Evolutionary conservation across 208 protist genomes (phyloP), one percentile per base, ranked within the genome.

Genomic region (Crithidia fasciculata): DNA sequence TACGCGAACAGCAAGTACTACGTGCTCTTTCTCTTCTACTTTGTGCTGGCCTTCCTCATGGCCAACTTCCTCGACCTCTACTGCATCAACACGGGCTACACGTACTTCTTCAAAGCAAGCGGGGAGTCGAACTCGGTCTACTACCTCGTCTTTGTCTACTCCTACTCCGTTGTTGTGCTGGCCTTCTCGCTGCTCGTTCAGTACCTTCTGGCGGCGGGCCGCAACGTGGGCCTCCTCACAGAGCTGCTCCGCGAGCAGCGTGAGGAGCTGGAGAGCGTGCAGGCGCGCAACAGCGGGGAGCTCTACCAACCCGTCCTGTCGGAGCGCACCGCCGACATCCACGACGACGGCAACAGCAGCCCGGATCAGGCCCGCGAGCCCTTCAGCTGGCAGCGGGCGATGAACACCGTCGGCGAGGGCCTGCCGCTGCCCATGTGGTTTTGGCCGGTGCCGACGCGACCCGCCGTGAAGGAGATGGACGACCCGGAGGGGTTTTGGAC

Each of bases 1-100:
- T 69, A 76, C 28, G 80, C 86, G 10, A 98, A 97, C 76, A 72
- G 79, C 45, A 96, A 95, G 75, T 87, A 74, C 58, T 93, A 95
- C 69, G 69, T 97, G 16, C 82, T 97, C 39, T 85, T 80, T 39
- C 71, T 85, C n/a, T 70, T 81, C 16, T 81, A 81, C 47, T 39
- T 79, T 8, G n/a, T 62, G 8, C 10, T 86, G 15, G 53, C 54
- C 8, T 37, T 80, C 8, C 12, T 74, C 16, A 47, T 84, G 61
- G 59, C 53, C 0, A 72, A 74, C 39, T 57, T 59, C 47, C 65
- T 74, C 9, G 71, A 69, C 56, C 44, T 73, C 61, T 80, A 74
- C 67, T 80, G 67, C 37, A 37, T 80, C 47, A 62, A 13, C 43
- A 55, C 40, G 60, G 74, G 77, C 44, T 84, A 66, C 65, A 81